These are phyloP conservation scores for Candida awuae DNA, from an alignment of 805 yeast species.

Conservation along the genomic window DNA sequence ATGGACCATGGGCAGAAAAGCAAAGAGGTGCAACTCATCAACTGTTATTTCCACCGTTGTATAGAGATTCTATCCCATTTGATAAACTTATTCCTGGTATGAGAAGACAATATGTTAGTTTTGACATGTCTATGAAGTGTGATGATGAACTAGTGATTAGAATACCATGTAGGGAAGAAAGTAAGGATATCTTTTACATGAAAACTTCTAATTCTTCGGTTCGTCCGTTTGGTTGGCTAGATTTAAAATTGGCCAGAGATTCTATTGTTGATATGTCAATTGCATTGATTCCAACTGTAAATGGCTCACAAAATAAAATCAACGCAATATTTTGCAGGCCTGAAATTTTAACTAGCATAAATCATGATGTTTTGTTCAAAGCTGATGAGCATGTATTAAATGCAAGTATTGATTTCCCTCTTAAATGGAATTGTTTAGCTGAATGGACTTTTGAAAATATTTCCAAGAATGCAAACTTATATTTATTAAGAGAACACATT, in stretches of 20 bases:
- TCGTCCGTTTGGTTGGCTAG: slow-evolving; percentile 91
- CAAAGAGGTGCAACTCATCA: slow-evolving; percentile 61
- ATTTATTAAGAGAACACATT: slow-evolving; percentile 75
- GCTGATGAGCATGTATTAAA: slow-evolving; percentile 50
- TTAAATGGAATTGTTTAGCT: slow-evolving; percentile 75
- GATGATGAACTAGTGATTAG: slow-evolving; percentile 62
- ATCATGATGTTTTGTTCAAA: slow-evolving; percentile 69
- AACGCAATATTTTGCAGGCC: slow-evolving; percentile 41
- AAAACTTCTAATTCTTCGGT: slow-evolving; percentile 17
- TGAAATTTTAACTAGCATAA: slow-evolving; percentile 74
- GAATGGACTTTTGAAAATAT: slow-evolving; percentile 54
- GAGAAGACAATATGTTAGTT: slow-evolving; percentile 47
- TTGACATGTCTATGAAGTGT: slow-evolving; percentile 47
- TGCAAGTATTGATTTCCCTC: slow-evolving; percentile 60
- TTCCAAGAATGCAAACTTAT: slow-evolving; percentile 49
- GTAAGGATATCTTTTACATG: slow-evolving; percentile 49
- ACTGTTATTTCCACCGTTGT: slow-evolving; percentile 59
- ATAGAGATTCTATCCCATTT: slow-evolving; percentile 45
- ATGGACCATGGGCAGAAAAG: slow-evolving; percentile 95
- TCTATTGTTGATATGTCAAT: slow-evolving; percentile 41
- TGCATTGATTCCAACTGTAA: slow-evolving; percentile 44
- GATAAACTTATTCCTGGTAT: slow-evolving; percentile 38
- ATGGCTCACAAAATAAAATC: slow-evolving; percentile 50
- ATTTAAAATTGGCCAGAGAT: slow-evolving; percentile 49
- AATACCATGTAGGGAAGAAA: slow-evolving; percentile 76